phyloP scores from a whole-genome alignment of 1,139 yeast species.

The Candida mesenterica region DNA sequence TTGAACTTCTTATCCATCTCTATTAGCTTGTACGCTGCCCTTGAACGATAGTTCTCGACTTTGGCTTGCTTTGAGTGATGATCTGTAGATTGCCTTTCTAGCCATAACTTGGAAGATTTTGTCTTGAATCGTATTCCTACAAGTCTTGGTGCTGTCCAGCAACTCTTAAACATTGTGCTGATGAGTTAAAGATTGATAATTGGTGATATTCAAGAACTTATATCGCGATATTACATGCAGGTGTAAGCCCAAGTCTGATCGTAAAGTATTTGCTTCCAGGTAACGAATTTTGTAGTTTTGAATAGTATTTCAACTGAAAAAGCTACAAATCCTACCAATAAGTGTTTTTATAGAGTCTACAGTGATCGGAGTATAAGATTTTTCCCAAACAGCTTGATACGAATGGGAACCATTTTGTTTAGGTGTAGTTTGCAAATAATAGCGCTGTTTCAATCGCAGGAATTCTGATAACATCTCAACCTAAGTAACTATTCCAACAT shows the following conservation, averaged over 20 bases:
- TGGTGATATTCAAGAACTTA: slow-evolving; percentile 1
- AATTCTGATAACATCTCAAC: too few species aligned
- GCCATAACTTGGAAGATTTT: slow-evolving; percentile 69
- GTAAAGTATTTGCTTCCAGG: too few species aligned
- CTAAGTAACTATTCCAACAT: too few species aligned
- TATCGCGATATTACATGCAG: background rate
- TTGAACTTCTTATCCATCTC: slow-evolving; percentile 66
- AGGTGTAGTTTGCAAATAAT: too few species aligned
- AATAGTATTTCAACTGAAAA: too few species aligned
- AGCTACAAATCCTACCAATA: too few species aligned
- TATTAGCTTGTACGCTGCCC: slow-evolving; percentile 87
- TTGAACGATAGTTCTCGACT: slow-evolving; percentile 60
- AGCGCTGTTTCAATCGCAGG: too few species aligned
- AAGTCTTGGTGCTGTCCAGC: background rate
- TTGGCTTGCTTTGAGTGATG: slow-evolving; percentile 65
- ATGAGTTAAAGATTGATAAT: background rate
- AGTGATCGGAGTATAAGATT: too few species aligned
- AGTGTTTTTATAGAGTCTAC: too few species aligned
- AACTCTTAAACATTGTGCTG: background rate
- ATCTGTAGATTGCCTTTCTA: slow-evolving; percentile 66
- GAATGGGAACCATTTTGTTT: too few species aligned
- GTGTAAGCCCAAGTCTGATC: background rate
- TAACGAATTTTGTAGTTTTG: too few species aligned
- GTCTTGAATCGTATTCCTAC: slow-evolving; percentile 18
- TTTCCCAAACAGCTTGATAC: too few species aligned